A percentile compares a stretch with the other conserved stretches of the same genome.
phyloP scores from a whole-genome alignment of 306 rosid species.

The Prunus fruticosa region DNA sequence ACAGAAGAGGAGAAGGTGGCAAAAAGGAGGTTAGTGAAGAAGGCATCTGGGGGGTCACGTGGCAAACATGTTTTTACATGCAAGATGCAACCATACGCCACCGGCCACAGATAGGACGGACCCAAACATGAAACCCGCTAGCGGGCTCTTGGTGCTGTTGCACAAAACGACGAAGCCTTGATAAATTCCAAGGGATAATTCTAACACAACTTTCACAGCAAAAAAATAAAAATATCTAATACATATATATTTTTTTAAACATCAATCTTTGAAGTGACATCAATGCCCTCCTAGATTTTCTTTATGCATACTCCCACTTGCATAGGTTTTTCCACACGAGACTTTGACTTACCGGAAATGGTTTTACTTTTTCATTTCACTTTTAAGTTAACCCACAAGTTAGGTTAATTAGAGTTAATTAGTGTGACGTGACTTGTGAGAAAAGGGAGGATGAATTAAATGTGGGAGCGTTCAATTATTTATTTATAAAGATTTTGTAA shows the following conservation, averaged over 20 bases:
- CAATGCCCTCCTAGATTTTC: background rate
- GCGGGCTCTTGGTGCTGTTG: background rate
- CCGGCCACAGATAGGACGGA: background rate
- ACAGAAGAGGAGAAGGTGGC: background rate
- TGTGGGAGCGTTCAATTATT: too few relatives aligned
- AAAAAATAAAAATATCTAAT: too few relatives aligned
- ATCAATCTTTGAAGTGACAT: background rate
- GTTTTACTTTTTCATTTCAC: background rate
- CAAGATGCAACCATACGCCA: slow-evolving; percentile 5
- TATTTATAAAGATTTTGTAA: background rate
- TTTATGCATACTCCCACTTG: background rate
- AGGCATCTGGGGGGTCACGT: slow-evolving; percentile 1
- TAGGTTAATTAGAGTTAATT: background rate
- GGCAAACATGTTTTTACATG: slow-evolving; percentile 6
- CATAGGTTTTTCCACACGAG: background rate
- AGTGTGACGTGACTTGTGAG: background rate
- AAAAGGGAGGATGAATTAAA: too few relatives aligned
- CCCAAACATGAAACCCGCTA: background rate
- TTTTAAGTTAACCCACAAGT: background rate
- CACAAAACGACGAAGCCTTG: background rate
- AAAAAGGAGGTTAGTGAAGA: background rate
- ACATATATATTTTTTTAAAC: too few relatives aligned
- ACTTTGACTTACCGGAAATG: background rate
- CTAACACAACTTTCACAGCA: background rate
- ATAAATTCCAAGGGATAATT: background rate